These are phyloP conservation scores for Mycena epipterygia DNA, from an alignment of 768 basidiomycete genomes.

Conservation along the genomic window DNA sequence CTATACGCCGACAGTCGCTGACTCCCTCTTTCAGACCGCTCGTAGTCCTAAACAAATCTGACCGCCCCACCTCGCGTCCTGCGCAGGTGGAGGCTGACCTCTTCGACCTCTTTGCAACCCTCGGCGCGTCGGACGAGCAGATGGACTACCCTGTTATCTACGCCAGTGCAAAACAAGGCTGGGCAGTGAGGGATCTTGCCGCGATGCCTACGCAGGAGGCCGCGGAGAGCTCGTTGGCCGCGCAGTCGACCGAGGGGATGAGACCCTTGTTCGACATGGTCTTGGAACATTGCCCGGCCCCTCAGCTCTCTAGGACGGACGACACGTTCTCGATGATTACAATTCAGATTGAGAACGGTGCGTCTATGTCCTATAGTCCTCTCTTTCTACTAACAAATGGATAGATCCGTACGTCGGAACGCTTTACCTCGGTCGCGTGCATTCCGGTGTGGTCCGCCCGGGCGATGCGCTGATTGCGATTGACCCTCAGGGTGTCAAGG, in stretches of 20 bases:
- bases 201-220: slow-evolving; percentile 24
- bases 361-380: neutral
- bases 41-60: slow-evolving; percentile 66
- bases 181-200: slow-evolving; percentile 47
- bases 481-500: slow-evolving; percentile 57
- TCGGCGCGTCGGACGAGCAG: slow-evolving; percentile 65
- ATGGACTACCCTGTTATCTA: slow-evolving; percentile 66
- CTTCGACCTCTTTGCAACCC: slow-evolving; percentile 64
- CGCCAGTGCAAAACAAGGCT: slow-evolving; percentile 65
- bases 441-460: slow-evolving; percentile 54
- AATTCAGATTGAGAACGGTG: slow-evolving; percentile 61
- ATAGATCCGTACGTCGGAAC: slow-evolving; percentile 62
- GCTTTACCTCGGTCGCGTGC: slow-evolving; percentile 62
- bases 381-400: neutral
- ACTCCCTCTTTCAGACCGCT: slow-evolving; percentile 50
- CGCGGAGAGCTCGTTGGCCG: neutral
- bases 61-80: slow-evolving; percentile 58
- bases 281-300: slow-evolving; percentile 58
- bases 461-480: slow-evolving; percentile 58
- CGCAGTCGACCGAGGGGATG: slow-evolving; percentile 46
- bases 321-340: slow-evolving; percentile 65
- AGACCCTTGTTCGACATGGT: slow-evolving; percentile 62
- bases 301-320: slow-evolving; percentile 50
- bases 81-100: slow-evolving; percentile 64
- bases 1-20: neutral